Conservation (phyloP, 2,329 filamentous ascomycete genomes). For the Pseudopyrenochaeta lycopersici region DNA sequence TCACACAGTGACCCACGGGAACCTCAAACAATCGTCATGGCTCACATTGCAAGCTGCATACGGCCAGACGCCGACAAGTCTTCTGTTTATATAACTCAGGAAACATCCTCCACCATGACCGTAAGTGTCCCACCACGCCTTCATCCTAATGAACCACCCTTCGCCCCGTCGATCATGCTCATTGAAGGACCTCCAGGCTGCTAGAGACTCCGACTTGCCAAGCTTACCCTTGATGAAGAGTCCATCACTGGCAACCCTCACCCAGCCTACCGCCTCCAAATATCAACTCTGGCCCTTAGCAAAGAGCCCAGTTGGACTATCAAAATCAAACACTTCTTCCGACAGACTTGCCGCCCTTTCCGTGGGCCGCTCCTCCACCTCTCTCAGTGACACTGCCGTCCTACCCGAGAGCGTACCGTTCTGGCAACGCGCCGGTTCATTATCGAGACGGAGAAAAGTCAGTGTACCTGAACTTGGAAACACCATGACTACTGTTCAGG, state of each 20-base stretch:
- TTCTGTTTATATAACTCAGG: constrained; percentile 50
- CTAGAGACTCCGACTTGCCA: constrained; percentile 29
- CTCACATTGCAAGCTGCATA: constrained; percentile 56
- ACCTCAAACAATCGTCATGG: constrained; percentile 50
- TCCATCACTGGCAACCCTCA: constrained; percentile 38
- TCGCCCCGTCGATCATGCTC: constrained; percentile 45
- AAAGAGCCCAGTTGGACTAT: constrained; percentile 36
- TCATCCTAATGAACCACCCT: constrained; percentile 42
- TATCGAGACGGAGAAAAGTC: constrained; percentile 51
- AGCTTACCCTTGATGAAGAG: constrained; percentile 31
- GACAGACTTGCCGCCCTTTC: constrained; percentile 49
- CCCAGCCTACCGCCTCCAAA: constrained; percentile 32
- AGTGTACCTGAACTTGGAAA: constrained; percentile 51
- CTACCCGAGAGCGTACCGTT: constrained; percentile 41
- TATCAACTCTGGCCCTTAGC: constrained; percentile 51
- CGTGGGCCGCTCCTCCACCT: constrained; percentile 49
- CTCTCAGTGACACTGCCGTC: constrained; percentile 51
- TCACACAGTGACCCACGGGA: constrained; percentile 46
- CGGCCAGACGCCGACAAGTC: constrained; percentile 43
- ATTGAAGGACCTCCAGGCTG: constrained; percentile 44
- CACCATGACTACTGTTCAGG: constrained; percentile 51
- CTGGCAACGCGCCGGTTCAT: constrained; percentile 48
- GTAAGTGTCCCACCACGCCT: constrained; percentile 38
- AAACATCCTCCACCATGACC: constrained; percentile 42
- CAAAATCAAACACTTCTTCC: constrained; percentile 27